Evolutionary conservation across 2,329 filamentous ascomycete species (phyloP), one percentile per base, ranked within the genome.

Genomic region (Elsinoe arachidis): DNA sequence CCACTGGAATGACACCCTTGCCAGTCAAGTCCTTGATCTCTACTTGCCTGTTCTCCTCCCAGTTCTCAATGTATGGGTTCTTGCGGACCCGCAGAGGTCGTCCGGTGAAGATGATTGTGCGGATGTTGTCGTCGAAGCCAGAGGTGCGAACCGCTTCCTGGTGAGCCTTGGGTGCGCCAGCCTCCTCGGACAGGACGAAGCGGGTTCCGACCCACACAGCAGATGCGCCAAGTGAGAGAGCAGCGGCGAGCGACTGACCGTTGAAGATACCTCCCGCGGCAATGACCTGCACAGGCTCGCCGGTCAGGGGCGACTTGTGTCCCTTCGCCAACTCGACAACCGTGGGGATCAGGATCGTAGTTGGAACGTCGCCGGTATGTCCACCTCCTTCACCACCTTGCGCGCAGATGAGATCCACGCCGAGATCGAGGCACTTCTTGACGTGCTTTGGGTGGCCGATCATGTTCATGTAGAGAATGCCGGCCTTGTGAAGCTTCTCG

Each of bases 381-480:
- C 93, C 93, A 72, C 93, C 93, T 63, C 93, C 93, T 78, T 99
- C 93, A 67, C 93, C 92, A 71, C 93, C 93, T 78, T 99, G 93
- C 55, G 93, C 93, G 78, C 92, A 97, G 78, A 99, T 97, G 68
- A 99, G 87, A 75, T 99, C 93, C 66, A 85, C 89, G 63, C 91
- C 93, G 59, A 91, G 82, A 53, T 92, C 90, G 61, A 99, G 81
- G 74, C 90, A 95, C 81, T 97, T 99, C 76, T 90, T 82, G 62
- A 96, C 92, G 78, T 99, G 93, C 85, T 99, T 99, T 70, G 93
- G 92, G 81, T 99, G 93, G 64, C 93, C 93, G 72, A 99, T 91
- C 93, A 99, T 99, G 85, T 99, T 99, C 93, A 97, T 97, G 81
- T 95, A 96, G 64, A 95, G 81, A 65, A 99, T 82, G 64, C 91